Evolutionary conservation across 257 asterid species (phyloP), one percentile per base, ranked within the genome.

Genomic region (Jaltomata sinuosa): DNA sequence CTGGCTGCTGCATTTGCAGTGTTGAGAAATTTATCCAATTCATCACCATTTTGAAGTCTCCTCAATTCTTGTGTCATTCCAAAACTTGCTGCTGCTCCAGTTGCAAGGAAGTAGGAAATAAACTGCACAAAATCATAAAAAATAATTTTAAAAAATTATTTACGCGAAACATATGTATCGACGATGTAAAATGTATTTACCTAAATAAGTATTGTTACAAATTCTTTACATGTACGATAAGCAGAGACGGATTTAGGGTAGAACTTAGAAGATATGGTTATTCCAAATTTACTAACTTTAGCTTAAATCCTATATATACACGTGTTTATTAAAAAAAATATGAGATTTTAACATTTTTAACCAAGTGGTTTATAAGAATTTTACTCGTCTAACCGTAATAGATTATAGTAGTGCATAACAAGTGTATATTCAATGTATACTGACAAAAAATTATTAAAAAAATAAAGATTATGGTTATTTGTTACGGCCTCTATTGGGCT

Each of bases 51-150:
- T 25, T 21, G 7, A 1, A 32, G 0, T 29, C 10, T 68, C 85
- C 72, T 90, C 18, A 87, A 54, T 34, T 90, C 93, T 38, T 83
- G 52, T 8, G 92, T 88, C 88, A 88, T 52, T 0, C 89, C 93
- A 79, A 90, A 87, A 40, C 91, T 86, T 1, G 93, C 91, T 0
- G 93, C 93, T 1, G 91, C 90, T 3, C 91, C 93, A 0, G 93
- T 88, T 0, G 87, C 90, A 14, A 92, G 78, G 0, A 87, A 14
- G 69, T 82, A 90, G 21, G 93, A 83, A 15, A 86, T 74, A 12
- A 82, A 67, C 94, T 91, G 84, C 86, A 19, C 57, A 31, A 34
- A 50, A 52, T 5, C 42, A 52, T 52, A 0, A 15, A 45, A 38
- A 38, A 67, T 18, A 9, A 67, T 34, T 7, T 32, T 32, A 67